phyloP scores from a whole-genome alignment of 2,329 filamentous ascomycete genomes.

The Cladosporium sp. region DNA sequence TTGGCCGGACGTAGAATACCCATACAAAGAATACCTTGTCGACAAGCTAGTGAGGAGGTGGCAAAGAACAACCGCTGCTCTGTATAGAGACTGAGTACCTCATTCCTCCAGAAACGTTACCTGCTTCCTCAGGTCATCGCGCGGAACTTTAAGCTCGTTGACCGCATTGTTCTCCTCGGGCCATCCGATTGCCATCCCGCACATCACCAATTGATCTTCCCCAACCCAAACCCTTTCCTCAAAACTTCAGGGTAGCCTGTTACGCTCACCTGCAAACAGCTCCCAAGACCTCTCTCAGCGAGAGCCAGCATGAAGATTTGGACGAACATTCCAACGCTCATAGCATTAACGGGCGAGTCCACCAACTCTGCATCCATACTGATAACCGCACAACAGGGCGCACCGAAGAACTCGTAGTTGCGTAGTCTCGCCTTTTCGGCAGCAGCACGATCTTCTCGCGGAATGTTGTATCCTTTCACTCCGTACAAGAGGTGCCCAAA shows the following conservation, averaged over 20 bases:
- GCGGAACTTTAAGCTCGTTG: neutral
- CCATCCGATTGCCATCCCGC: conserved; percentile 31
- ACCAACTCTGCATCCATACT: conserved; percentile 26
- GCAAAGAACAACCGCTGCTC: neutral
- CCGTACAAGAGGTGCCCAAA: conserved; percentile 29
- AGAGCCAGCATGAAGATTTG: conserved; percentile 29
- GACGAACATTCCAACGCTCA: conserved; percentile 31
- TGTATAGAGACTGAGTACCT: neutral
- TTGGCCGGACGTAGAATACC: neutral
- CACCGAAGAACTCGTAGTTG: conserved; percentile 30
- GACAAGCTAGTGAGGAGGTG: neutral
- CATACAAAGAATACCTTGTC: neutral
- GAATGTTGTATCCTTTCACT: conserved; percentile 26
- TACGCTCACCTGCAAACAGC: conserved; percentile 27
- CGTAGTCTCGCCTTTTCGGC: conserved; percentile 21
- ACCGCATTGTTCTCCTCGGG: conserved; percentile 15
- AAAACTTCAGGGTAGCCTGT: conserved; percentile 30
- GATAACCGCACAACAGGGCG: conserved; percentile 25
- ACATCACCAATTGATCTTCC: conserved; percentile 25
- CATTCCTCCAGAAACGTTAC: neutral
- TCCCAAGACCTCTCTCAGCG: conserved; percentile 27
- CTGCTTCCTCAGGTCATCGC: neutral
- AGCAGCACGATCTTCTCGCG: conserved; percentile 19
- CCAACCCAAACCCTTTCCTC: conserved; percentile 24
- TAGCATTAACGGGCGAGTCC: conserved; percentile 11